Conservation (phyloP, 805 yeast species). For the Lipomyces sp. region DNA sequence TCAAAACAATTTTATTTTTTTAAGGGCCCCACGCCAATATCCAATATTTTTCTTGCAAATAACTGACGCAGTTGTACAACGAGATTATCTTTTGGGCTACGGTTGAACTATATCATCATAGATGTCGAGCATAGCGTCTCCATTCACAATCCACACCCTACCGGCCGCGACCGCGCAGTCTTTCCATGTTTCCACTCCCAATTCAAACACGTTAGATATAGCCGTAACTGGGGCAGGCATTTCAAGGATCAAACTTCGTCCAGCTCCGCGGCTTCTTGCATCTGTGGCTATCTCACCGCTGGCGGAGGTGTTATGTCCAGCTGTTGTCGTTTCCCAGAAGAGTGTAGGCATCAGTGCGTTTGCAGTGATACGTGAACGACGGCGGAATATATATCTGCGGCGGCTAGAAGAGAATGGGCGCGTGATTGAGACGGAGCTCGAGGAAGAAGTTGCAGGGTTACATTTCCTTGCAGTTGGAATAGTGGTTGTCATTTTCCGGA, state of each 20-base stretch:
- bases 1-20: no score
- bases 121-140: slow-evolving; percentile 29
- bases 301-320: slow-evolving; percentile 34
- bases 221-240: slow-evolving; percentile 31
- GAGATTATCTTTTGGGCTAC: background rate
- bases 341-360: slow-evolving; percentile 20
- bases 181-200: slow-evolving; percentile 28
- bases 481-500: slow-evolving; percentile 18
- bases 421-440: slow-evolving; percentile 16
- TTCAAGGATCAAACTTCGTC: slow-evolving; percentile 23
- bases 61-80: background rate
- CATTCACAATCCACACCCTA: slow-evolving; percentile 24
- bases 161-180: slow-evolving; percentile 13
- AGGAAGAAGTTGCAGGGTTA: slow-evolving; percentile 11
- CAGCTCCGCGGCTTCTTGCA: slow-evolving; percentile 31
- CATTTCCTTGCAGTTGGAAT: slow-evolving; percentile 8
- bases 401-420: slow-evolving; percentile 26
- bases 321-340: slow-evolving; percentile 6
- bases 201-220: slow-evolving; percentile 26
- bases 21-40: no score
- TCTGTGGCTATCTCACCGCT: slow-evolving; percentile 35
- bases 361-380: slow-evolving; percentile 28
- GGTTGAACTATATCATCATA: background rate
- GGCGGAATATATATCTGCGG: slow-evolving; percentile 20
- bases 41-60: no score